phyloP scores from a whole-genome alignment of 2,329 filamentous ascomycete species.

The Aspergillus fijiensis region DNA sequence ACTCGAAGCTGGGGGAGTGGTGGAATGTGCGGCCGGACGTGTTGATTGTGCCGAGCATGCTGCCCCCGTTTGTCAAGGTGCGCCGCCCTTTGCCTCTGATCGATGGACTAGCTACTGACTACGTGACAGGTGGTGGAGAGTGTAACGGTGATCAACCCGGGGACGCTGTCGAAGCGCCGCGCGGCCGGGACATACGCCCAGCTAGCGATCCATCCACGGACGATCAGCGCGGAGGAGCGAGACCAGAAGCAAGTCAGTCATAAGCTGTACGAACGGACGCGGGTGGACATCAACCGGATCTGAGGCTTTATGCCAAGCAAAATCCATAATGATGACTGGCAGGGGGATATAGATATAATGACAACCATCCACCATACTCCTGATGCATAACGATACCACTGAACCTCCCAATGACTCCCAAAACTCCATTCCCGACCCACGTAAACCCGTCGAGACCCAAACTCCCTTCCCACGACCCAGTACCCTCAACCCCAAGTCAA shows the following conservation, averaged over 20 bases:
- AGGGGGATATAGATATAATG: too few species aligned
- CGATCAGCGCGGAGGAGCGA: conserved; percentile 58
- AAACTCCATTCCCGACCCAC: too few species aligned
- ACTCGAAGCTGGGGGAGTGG: conserved; percentile 88
- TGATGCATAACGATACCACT: too few species aligned
- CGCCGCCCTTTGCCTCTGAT: not conserved
- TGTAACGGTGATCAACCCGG: conserved; percentile 87
- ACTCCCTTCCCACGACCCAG: too few species aligned
- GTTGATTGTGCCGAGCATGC: conserved; percentile 74
- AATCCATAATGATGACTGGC: too few species aligned
- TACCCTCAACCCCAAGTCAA: too few species aligned
- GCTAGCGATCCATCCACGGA: conserved; percentile 69
- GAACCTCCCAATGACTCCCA: too few species aligned
- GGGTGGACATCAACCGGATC: conserved; percentile 85
- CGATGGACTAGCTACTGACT: too few species aligned
- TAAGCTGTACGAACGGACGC: conserved; percentile 74
- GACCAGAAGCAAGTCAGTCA: conserved; percentile 64
- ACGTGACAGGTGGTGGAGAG: conserved; percentile 75
- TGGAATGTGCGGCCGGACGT: conserved; percentile 82
- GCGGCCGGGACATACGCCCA: conserved; percentile 83
- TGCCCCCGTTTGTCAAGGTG: conserved; percentile 88
- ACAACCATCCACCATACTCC: too few species aligned
- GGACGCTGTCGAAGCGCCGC: conserved; percentile 77
- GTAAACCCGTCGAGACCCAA: too few species aligned
- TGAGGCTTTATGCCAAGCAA: conserved; percentile 25